phyloP scores from a whole-genome alignment of 768 basidiomycete genomes.

The Pisolithus tinctorius region DNA sequence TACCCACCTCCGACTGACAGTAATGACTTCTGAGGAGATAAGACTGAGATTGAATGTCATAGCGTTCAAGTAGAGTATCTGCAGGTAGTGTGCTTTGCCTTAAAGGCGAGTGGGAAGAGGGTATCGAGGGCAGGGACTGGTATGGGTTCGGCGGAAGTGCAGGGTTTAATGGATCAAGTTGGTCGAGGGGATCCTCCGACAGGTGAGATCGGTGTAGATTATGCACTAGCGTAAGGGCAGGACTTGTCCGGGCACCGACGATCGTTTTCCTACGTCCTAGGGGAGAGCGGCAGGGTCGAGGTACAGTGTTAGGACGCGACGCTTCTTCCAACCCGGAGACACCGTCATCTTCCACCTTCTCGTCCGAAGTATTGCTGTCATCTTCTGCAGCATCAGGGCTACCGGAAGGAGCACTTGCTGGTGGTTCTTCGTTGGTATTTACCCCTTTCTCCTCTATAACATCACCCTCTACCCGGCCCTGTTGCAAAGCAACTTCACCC shows the following conservation, averaged over 20 bases:
- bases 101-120: constrained; percentile 38
- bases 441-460: constrained; percentile 42
- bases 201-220: constrained; percentile 45
- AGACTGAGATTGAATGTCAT: constrained; percentile 59
- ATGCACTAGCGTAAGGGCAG: constrained; percentile 58
- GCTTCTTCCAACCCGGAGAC: constrained; percentile 9
- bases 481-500: constrained; percentile 83
- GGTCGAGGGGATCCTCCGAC: constrained; percentile 72
- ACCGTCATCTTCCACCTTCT: constrained; percentile 29
- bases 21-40: constrained; percentile 81
- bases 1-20: constrained; percentile 74
- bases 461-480: constrained; percentile 74
- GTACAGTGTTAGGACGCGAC: constrained; percentile 12
- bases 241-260: constrained; percentile 65
- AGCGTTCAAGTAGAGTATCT: constrained; percentile 59
- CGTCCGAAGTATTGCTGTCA: constrained; percentile 40
- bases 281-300: constrained; percentile 7
- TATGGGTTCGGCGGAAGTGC: constrained; percentile 39
- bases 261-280: constrained; percentile 42
- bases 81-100: constrained; percentile 39
- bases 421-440: constrained; percentile 37
- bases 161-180: constrained; percentile 43
- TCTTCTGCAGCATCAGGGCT: constrained; percentile 25
- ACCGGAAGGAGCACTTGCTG: constrained; percentile 19
- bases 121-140: constrained; percentile 68